A percentile compares a stretch with the other conserved stretches of the same genome.
phyloP scores from a whole-genome alignment of 2,329 filamentous ascomycete genomes.

The Macrophomina phaseolina region DNA sequence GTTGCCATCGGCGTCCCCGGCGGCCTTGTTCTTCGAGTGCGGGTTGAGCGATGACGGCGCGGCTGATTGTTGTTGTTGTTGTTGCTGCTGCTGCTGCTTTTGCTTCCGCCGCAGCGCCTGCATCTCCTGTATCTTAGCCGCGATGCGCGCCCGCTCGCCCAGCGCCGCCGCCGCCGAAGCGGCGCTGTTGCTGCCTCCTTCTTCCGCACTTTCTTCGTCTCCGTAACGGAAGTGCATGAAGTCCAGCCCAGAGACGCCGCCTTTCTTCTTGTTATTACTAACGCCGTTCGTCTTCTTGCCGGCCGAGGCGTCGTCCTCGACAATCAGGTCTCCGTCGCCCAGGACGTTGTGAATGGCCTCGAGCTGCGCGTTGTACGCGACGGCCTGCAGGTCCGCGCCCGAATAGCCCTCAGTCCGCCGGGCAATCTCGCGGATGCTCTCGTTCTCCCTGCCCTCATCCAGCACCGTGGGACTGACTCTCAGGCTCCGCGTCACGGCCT shows the following conservation, averaged over 20 bases:
- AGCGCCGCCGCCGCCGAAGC: slow-evolving; percentile 56
- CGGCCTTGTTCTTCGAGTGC: slow-evolving; percentile 29
- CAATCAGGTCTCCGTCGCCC: slow-evolving; percentile 53
- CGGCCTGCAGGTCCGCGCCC: slow-evolving; percentile 90
- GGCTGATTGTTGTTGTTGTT: neutral
- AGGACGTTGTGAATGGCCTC: slow-evolving; percentile 96
- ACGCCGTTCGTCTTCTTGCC: slow-evolving; percentile 31
- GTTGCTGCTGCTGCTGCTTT: slow-evolving; percentile 55
- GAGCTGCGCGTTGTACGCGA: slow-evolving; percentile 94
- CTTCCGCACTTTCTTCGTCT: slow-evolving; percentile 47
- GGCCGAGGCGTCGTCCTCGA: slow-evolving; percentile 31
- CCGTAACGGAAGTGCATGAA: slow-evolving; percentile 80
- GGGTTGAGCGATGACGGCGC: slow-evolving; percentile 14
- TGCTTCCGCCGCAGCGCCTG: slow-evolving; percentile 72
- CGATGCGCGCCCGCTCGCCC: slow-evolving; percentile 79
- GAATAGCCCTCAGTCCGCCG: slow-evolving; percentile 85
- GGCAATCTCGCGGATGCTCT: slow-evolving; percentile 73
- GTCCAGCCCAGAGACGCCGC: slow-evolving; percentile 35
- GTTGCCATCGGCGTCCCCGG: slow-evolving; percentile 35
- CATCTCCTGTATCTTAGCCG: slow-evolving; percentile 81
- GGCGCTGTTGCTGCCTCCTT: slow-evolving; percentile 43
- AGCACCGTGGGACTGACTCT: slow-evolving; percentile 72
- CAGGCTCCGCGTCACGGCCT: slow-evolving; percentile 81
- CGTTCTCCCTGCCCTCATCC: slow-evolving; percentile 41
- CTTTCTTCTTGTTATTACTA: slow-evolving; percentile 34